phyloP scores from a whole-genome alignment of 1,284 basidiomycete genomes.

The Pseudozyma flocculosa region DNA sequence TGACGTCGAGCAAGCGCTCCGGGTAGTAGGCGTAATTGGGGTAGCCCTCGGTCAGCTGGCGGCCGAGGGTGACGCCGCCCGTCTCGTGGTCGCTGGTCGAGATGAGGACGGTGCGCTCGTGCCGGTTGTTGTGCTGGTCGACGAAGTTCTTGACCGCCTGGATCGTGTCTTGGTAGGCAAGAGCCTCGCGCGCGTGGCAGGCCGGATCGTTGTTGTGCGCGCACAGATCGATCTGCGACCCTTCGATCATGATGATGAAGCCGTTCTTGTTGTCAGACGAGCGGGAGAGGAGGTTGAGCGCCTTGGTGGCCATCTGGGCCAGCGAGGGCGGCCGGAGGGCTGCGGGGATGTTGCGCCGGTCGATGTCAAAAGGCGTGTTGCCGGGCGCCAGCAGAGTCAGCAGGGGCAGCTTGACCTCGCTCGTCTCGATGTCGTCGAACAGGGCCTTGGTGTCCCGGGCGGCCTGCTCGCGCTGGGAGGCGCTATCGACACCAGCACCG shows the following conservation, averaged over 20 bases:
- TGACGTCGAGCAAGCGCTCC: slow-evolving; percentile 54
- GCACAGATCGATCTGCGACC: slow-evolving; percentile 54
- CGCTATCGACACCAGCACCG: no score
- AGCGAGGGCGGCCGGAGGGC: slow-evolving; percentile 23
- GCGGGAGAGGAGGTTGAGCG: slow-evolving; percentile 23
- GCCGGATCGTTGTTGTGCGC: slow-evolving; percentile 50
- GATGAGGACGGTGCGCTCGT: slow-evolving; percentile 55
- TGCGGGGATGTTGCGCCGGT: slow-evolving; percentile 36
- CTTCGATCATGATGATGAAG: slow-evolving; percentile 55
- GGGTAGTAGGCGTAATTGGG: slow-evolving; percentile 59
- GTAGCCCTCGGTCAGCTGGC: slow-evolving; percentile 51
- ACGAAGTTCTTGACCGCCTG: slow-evolving; percentile 52
- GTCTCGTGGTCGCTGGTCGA: slow-evolving; percentile 60
- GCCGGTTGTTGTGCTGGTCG: slow-evolving; percentile 42
- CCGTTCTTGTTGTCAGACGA: slow-evolving; percentile 33
- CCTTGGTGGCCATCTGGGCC: slow-evolving; percentile 28
- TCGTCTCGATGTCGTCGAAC: slow-evolving; percentile 5
- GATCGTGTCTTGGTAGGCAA: slow-evolving; percentile 59
- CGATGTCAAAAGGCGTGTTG: slow-evolving; percentile 56
- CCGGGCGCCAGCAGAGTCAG: slow-evolving; percentile 37
- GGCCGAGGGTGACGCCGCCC: slow-evolving; percentile 58
- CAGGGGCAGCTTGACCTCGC: slow-evolving; percentile 25
- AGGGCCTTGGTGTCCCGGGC: slow-evolving; percentile 9
- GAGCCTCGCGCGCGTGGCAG: slow-evolving; percentile 54
- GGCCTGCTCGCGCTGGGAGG: slow-evolving; percentile 2